Conservation (phyloP, 257 asterid species). For the Vinca minor region DNA sequence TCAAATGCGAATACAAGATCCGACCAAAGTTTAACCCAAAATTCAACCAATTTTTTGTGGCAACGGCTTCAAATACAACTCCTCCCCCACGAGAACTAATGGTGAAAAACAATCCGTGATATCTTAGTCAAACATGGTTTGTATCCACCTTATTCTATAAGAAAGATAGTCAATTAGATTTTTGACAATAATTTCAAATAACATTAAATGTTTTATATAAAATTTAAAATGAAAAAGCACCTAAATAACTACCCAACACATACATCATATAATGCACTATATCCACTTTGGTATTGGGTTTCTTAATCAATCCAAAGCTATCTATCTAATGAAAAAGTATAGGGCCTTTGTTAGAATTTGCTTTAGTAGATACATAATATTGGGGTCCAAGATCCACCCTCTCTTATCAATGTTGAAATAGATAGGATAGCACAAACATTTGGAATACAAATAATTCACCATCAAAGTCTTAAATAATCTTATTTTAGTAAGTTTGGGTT, state of each 20-base stretch:
- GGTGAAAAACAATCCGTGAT: no score
- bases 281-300: neutral
- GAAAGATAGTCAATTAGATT: no score
- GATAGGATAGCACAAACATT: neutral
- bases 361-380: neutral
- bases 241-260: neutral
- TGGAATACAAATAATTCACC: neutral
- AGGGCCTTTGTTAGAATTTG: neutral
- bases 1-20: no score
- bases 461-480: neutral
- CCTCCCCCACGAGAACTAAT: no score
- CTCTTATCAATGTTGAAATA: neutral
- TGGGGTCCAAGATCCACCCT: neutral
- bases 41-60: no score
- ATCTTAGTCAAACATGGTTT: no score
- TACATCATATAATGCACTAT: neutral
- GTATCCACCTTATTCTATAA: no score
- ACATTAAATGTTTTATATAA: no score
- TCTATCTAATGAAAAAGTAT: neutral
- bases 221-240: neutral
- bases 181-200: no score
- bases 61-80: no score
- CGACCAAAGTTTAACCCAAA: no score
- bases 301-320: neutral
- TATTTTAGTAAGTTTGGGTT: conserved; percentile 1